phyloP scores from a whole-genome alignment of 305 asterid species.

The Fraxinus paxiana region DNA sequence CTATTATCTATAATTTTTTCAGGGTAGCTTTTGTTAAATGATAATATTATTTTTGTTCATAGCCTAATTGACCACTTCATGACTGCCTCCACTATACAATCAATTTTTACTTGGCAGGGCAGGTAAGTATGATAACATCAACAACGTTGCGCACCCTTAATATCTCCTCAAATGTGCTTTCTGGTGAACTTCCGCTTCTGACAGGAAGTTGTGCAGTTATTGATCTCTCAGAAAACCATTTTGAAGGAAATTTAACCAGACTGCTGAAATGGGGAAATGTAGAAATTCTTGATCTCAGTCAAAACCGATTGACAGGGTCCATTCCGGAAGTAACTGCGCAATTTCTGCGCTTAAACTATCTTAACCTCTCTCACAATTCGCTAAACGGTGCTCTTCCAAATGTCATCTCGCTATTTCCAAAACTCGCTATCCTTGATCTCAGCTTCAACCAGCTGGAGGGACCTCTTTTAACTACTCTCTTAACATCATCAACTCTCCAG shows the following conservation, averaged over 20 bases:
- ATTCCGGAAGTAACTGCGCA: conserved; percentile 76
- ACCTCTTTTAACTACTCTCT: conserved; percentile 50
- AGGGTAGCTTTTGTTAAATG: conserved; percentile 10
- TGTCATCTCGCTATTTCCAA: conserved; percentile 54
- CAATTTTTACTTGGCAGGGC: conserved; percentile 46
- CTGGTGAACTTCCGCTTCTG: conserved; percentile 80
- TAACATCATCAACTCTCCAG: conserved; percentile 56
- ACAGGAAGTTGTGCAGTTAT: conserved; percentile 72
- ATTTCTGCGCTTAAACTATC: conserved; percentile 67
- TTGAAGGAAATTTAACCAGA: conserved; percentile 65
- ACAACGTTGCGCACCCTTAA: conserved; percentile 65
- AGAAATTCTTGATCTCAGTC: conserved; percentile 83
- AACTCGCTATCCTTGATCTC: conserved; percentile 67
- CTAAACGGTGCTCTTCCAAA: conserved; percentile 66
- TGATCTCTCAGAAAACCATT: conserved; percentile 70
- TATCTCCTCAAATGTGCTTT: conserved; percentile 72
- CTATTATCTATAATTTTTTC: not conserved
- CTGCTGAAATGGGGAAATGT: conserved; percentile 81
- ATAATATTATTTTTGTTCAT: not conserved
- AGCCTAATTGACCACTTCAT: not conserved
- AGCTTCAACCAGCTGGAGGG: conserved; percentile 74
- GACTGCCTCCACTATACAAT: not conserved
- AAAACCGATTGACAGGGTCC: conserved; percentile 62
- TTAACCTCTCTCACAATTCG: conserved; percentile 68
- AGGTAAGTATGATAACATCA: conserved; percentile 72